Evolutionary conservation across 2,329 filamentous ascomycete species (phyloP).

Genomic region (Penicillium sp.): DNA sequence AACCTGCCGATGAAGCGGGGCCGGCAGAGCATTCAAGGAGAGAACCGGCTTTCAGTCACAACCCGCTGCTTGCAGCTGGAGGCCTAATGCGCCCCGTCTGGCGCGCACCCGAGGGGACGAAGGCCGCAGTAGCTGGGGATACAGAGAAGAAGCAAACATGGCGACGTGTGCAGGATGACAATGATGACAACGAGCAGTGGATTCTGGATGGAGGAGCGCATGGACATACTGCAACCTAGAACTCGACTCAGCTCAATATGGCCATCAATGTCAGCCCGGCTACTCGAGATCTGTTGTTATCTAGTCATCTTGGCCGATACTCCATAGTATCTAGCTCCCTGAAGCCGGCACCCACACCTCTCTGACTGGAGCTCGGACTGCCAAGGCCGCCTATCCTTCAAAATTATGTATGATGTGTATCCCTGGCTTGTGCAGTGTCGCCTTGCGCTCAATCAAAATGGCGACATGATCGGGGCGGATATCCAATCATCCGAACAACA

Average conservation of each 20-base stretch:
- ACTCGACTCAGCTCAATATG: background rate
- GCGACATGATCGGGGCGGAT: background rate
- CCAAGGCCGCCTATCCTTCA: background rate
- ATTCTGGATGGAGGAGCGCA: constrained; percentile 48
- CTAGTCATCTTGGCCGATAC: background rate
- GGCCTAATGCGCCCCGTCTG: constrained; percentile 49
- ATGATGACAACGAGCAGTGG: constrained; percentile 52
- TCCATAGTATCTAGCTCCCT: background rate
- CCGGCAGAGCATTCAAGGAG: constrained; percentile 18
- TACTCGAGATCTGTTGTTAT: background rate
- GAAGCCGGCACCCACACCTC: background rate
- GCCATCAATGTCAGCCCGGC: background rate
- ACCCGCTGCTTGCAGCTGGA: constrained; percentile 47
- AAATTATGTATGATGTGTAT: background rate
- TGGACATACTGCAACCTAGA: constrained; percentile 31
- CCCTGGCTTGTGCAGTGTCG: background rate
- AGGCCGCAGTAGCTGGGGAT: constrained; percentile 21
- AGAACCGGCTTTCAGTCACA: constrained; percentile 44
- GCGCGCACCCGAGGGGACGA: constrained; percentile 38
- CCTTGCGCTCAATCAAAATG: background rate
- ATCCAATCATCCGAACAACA: background rate
- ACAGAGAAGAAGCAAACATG: constrained; percentile 45
- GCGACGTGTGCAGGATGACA: constrained; percentile 51
- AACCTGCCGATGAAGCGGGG: constrained; percentile 11
- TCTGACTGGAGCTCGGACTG: background rate